phyloP scores from a whole-genome alignment of 1,284 basidiomycete genomes.

The Ustilago shanxiensis region DNA sequence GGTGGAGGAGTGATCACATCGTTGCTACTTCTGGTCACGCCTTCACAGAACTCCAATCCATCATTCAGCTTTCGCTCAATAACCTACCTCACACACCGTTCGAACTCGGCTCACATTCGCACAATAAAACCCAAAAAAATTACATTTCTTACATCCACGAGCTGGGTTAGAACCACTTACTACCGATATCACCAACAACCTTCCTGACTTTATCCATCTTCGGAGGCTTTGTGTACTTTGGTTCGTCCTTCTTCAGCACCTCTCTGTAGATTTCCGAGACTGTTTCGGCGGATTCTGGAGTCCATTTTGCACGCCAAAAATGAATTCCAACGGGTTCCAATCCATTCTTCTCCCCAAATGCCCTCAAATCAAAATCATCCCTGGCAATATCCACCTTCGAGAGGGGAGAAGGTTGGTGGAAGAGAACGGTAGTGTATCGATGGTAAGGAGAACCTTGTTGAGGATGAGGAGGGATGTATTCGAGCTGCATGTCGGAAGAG shows the following conservation, averaged over 20 bases:
- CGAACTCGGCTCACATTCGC: no score
- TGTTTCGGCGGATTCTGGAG: constrained; percentile 71
- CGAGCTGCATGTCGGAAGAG: constrained; percentile 74
- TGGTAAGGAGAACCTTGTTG: constrained; percentile 86
- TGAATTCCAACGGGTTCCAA: constrained; percentile 77
- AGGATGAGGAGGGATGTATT: constrained; percentile 87
- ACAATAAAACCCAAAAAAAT: no score
- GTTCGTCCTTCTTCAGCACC: constrained; percentile 71
- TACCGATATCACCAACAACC: constrained; percentile 29
- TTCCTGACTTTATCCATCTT: constrained; percentile 33
- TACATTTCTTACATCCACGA: no score
- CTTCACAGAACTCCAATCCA: no score
- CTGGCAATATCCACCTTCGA: constrained; percentile 69
- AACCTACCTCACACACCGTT: no score
- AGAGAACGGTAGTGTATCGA: constrained; percentile 82
- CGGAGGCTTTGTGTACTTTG: constrained; percentile 27
- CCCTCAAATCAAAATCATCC: constrained; percentile 77
- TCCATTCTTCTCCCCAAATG: constrained; percentile 75
- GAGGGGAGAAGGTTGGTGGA: constrained; percentile 75
- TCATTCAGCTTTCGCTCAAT: no score
- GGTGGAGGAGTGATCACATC: no score
- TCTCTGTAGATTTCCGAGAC: constrained; percentile 79
- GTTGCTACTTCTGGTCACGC: no score
- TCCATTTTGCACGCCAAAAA: constrained; percentile 86
- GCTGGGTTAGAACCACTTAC: constrained; percentile 39